A percentile compares a stretch with the other conserved stretches of the same genome.
Evolutionary conservation across 2,329 filamentous ascomycete genomes (phyloP).

Genomic region (Arthroderma sp.): DNA sequence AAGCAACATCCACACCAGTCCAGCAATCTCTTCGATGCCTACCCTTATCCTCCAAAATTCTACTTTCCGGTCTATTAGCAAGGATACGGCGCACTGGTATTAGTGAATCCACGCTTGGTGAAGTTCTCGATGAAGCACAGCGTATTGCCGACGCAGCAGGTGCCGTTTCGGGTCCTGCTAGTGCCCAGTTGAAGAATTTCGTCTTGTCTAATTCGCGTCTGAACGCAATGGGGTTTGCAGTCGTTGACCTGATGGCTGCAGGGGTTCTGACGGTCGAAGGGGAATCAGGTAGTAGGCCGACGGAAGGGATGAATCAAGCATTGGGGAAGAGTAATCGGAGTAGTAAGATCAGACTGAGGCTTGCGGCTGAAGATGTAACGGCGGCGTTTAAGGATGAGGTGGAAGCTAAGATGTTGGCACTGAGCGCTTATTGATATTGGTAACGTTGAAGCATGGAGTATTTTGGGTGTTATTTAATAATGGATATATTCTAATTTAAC

Average conservation of each 20-base stretch:
- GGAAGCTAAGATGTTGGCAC: slow-evolving; percentile 68
- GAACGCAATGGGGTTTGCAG: slow-evolving; percentile 54
- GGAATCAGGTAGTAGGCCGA: slow-evolving; percentile 16
- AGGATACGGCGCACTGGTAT: slow-evolving; percentile 71
- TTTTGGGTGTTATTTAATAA: too few species aligned
- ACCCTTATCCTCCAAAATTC: slow-evolving; percentile 68
- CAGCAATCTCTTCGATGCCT: slow-evolving; percentile 78
- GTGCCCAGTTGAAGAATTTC: slow-evolving; percentile 45
- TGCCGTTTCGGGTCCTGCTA: slow-evolving; percentile 39
- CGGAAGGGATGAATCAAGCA: slow-evolving; percentile 26
- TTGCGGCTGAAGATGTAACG: slow-evolving; percentile 83
- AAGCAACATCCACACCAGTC: slow-evolving; percentile 83
- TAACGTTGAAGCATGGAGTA: too few species aligned
- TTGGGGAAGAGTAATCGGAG: slow-evolving; percentile 65
- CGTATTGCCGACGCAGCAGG: slow-evolving; percentile 41
- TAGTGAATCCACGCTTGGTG: slow-evolving; percentile 74
- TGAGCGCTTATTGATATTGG: slow-evolving; percentile 23
- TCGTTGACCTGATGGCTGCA: slow-evolving; percentile 71
- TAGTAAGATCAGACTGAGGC: slow-evolving; percentile 70
- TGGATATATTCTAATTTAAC: too few species aligned
- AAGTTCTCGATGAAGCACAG: slow-evolving; percentile 76
- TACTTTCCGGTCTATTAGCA: slow-evolving; percentile 69
- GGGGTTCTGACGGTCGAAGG: slow-evolving; percentile 73
- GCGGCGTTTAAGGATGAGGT: slow-evolving; percentile 78
- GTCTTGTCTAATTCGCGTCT: slow-evolving; percentile 40